Base-by-base conservation (phyloP, 495 filamentous ascomycete genomes). In the Lentithecium fluviatile region DNA sequence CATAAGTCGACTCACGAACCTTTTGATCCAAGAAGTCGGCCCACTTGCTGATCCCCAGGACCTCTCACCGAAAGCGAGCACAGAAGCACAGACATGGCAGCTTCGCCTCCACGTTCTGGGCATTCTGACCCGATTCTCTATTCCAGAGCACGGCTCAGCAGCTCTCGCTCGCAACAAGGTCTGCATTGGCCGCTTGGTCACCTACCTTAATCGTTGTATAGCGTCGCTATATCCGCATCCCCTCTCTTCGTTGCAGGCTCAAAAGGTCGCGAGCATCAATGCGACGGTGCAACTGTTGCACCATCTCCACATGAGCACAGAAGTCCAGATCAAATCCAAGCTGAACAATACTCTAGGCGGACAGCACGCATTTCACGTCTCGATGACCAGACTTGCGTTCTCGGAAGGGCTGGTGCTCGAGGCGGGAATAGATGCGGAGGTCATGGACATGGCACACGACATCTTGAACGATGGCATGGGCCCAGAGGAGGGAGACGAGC, bases 401-500 rank as follows among this genome's bases (percentile, higher is more conserved):
- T 83, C 79, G 46, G 84, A 88, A 58, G 80, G 80, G 2, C 63
- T 78, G 6, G 75, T 84, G 45, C 70, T 88, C 13, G 87, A 90
- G 69, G 73, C 73, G 20, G 85, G 85, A 2, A 85, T 90, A 52
- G 81, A 85, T 20, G 82, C 87, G 50, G 85, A 85, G 48, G 83
- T 83, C 12, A 78, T 84, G 19, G 85, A 88, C 52, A 81, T 78
- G 71, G 87, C 87, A 51, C 82, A 85, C 65, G 72, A 75, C 62
- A 75, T 90, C 60, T 68, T 90, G 45, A 85, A 89, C 65, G 78
- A 80, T 52, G 79, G 80, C 65, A 77, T 88, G 23, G 88, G 81
- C 64, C 85, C 85, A 7, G 82, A 90, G 63, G 87, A 90, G 71
- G 87, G 85, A 2, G 85, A 87, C 70, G 84, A 79, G 6, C 71